Conservation (phyloP, 140 eudicot species). For the Erigeron philadelphicus region DNA sequence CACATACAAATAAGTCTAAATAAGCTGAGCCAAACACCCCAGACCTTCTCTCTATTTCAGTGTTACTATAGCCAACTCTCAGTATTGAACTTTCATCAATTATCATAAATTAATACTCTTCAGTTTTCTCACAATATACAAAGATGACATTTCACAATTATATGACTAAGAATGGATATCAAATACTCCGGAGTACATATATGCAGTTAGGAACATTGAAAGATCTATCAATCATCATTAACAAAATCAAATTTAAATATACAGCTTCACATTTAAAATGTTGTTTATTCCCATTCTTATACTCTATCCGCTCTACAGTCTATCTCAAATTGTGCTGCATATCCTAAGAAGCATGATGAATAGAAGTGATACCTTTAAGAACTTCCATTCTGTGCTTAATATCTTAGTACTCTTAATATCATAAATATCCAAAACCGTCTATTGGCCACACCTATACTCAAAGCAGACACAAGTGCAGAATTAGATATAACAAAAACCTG, state of each 20-base stretch:
- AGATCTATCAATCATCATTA: conserved; percentile 13
- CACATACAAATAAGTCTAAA: too few relatives aligned
- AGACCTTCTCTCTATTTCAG: background rate
- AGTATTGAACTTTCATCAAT: background rate
- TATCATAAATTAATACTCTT: background rate
- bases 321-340: background rate
- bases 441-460: conserved; percentile 68
- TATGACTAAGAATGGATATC: background rate
- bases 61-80: background rate
- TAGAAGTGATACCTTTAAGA: conserved; percentile 16
- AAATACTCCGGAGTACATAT: background rate
- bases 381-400: conserved; percentile 8
- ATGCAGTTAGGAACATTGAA: conserved; percentile 1
- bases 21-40: background rate
- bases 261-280: conserved; percentile 14
- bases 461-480: conserved; percentile 22
- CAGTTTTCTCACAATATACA: background rate
- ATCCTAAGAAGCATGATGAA: conserved; percentile 19
- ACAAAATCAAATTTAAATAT: conserved; percentile 21
- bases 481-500: background rate
- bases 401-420: conserved; percentile 15
- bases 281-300: conserved; percentile 21
- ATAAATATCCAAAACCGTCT: conserved; percentile 54
- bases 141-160: background rate
- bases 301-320: conserved; percentile 15